These are phyloP conservation scores for Globisporangium spiculum DNA, from an alignment of 352 stramenopile species.

Conservation along the genomic window DNA sequence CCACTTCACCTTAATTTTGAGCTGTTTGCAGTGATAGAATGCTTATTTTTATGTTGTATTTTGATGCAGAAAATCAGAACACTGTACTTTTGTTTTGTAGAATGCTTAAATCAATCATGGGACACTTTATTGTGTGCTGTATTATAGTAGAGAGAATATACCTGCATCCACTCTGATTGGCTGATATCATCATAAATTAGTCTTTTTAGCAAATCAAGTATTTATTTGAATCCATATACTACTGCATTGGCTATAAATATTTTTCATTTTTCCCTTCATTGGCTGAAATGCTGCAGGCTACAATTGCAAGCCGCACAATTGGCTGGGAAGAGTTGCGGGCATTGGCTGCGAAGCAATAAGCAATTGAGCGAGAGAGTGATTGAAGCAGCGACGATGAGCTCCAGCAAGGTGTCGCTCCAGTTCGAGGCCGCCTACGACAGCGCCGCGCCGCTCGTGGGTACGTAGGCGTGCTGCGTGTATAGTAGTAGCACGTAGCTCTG, in stretches of 20 bases:
- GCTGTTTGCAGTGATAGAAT: background rate
- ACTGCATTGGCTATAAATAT: background rate
- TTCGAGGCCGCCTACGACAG: conserved; percentile 57
- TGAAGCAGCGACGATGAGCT: conserved; percentile 33
- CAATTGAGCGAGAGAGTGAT: conserved; percentile 9
- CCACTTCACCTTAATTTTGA: background rate
- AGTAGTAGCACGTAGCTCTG: background rate
- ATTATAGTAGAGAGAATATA: background rate
- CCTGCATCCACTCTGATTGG: background rate
- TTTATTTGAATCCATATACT: background rate
- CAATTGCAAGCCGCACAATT: conserved; percentile 12
- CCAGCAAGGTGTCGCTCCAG: conserved; percentile 58
- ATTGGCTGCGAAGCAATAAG: conserved; percentile 4
- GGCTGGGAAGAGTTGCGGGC: conserved; percentile 31
- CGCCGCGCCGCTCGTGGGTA: conserved; percentile 59
- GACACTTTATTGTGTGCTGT: background rate
- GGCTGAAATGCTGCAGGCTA: background rate
- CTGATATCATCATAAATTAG: background rate
- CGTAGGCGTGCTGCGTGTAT: conserved; percentile 11
- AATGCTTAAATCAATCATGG: background rate
- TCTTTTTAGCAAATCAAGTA: background rate
- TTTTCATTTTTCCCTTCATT: background rate
- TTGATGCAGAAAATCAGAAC: background rate
- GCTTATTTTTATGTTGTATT: background rate
- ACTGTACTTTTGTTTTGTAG: background rate